Percentiles rank a stretch among this genome's conserved stretches.
Evolutionary conservation across 192 early-diverging fungal species (phyloP).

Genomic region (Coemansia sp.): DNA sequence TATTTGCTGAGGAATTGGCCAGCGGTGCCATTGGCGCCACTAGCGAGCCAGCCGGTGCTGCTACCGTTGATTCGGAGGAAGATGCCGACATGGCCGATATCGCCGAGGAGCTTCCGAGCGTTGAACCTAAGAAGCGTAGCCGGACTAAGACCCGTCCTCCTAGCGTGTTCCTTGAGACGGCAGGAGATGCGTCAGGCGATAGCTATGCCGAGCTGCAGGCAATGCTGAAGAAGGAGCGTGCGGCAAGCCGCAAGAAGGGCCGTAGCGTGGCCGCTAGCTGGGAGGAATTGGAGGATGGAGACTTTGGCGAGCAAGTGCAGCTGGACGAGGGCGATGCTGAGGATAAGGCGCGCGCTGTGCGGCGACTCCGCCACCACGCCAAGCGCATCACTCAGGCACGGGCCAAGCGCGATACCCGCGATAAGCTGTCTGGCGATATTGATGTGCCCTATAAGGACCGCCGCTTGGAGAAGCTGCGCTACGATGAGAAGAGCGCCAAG

Average conservation of each 20-base stretch:
- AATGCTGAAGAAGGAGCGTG: conserved; percentile 28
- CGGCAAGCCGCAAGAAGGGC: conserved; percentile 11
- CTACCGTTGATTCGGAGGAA: not conserved
- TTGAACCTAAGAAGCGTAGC: conserved; percentile 12
- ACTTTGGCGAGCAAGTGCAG: conserved; percentile 76
- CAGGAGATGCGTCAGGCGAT: conserved; percentile 10
- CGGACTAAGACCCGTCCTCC: conserved; percentile 2
- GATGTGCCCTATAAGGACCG: conserved; percentile 80
- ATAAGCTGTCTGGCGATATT: conserved; percentile 66
- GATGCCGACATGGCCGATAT: conserved; percentile 33
- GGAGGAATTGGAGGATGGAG: conserved; percentile 53
- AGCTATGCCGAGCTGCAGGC: conserved; percentile 53
- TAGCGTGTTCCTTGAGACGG: conserved; percentile 5
- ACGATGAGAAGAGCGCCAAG: conserved; percentile 21
- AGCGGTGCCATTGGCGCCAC: conserved; percentile 42
- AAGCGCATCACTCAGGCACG: conserved; percentile 41
- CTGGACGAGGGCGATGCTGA: conserved; percentile 74
- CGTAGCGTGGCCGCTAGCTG: conserved; percentile 9
- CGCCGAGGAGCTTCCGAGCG: conserved; percentile 3
- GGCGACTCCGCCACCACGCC: conserved; percentile 48
- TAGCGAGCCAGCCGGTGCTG: not conserved
- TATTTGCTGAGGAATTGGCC: conserved; percentile 53
- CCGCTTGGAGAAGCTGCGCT: conserved; percentile 23
- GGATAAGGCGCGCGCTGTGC: conserved; percentile 68
- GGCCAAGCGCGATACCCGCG: conserved; percentile 34